These are phyloP conservation scores for Monosporascus sp. DNA, from an alignment of 2,329 filamentous ascomycete species.

Conservation along the genomic window DNA sequence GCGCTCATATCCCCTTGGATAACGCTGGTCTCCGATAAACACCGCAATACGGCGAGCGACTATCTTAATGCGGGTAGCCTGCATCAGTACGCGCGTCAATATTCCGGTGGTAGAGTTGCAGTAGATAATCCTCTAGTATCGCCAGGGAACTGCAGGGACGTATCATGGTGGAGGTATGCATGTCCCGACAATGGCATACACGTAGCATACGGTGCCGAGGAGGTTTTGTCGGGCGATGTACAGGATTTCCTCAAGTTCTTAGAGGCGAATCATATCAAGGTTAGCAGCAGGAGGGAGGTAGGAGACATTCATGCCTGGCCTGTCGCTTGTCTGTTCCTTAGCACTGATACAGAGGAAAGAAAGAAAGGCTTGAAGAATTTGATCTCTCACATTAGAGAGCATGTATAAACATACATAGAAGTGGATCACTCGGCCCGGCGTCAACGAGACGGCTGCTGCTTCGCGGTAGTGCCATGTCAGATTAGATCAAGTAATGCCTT, in stretches of 20 bases:
- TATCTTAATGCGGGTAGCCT: conserved; percentile 66
- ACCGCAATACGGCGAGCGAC: conserved; percentile 67
- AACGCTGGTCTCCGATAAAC: conserved; percentile 62
- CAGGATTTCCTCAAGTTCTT: conserved; percentile 53
- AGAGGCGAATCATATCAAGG: conserved; percentile 45
- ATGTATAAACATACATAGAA: conserved; percentile 21
- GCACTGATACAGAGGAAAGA: conserved; percentile 43
- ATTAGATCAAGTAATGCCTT: conserved; percentile 62
- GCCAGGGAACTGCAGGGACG: conserved; percentile 65
- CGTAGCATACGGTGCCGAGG: conserved; percentile 69
- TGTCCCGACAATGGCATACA: conserved; percentile 63
- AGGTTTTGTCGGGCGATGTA: conserved; percentile 71
- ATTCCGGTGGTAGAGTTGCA: conserved; percentile 48
- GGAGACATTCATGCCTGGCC: conserved; percentile 80
- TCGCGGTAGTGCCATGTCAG: conserved; percentile 39
- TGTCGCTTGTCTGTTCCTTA: conserved; percentile 59
- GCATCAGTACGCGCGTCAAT: conserved; percentile 66
- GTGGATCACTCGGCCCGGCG: background rate
- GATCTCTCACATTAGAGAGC: conserved; percentile 32
- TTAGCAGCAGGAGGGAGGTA: conserved; percentile 55
- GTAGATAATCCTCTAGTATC: conserved; percentile 57
- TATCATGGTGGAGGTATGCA: conserved; percentile 61
- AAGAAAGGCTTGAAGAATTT: conserved; percentile 45
- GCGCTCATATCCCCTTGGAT: conserved; percentile 79
- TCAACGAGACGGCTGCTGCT: background rate